phyloP scores from a whole-genome alignment of 2,329 filamentous ascomycete genomes.

The Xylariaceae sp. region DNA sequence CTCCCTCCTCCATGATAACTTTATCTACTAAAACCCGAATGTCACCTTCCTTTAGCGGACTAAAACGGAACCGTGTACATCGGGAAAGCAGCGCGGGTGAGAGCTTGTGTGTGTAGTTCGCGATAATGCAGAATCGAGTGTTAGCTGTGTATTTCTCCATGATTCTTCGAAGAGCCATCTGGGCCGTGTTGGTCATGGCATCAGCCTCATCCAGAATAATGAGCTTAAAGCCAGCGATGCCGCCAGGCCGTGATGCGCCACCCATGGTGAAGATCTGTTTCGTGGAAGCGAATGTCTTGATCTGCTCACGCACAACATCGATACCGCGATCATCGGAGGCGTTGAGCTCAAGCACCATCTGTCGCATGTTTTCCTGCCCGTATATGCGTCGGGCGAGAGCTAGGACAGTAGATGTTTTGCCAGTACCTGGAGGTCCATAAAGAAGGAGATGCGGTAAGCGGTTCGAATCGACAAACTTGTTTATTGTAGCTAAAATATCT shows the following conservation, averaged over 20 bases:
- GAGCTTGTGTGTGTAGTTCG: conserved; percentile 98
- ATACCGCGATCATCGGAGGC: conserved; percentile 97
- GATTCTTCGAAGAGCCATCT: conserved; percentile 95
- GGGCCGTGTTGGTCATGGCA: conserved; percentile 97
- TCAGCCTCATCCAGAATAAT: conserved; percentile 99
- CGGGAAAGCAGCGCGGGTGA: conserved; percentile 89
- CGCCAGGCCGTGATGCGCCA: conserved; percentile 52
- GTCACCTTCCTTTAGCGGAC: conserved; percentile 86
- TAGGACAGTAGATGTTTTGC: conserved; percentile 96
- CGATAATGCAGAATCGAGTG: conserved; percentile 96
- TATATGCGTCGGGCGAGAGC: conserved; percentile 94
- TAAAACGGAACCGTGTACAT: conserved; percentile 95
- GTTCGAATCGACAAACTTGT: conserved; percentile 95
- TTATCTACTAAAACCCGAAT: conserved; percentile 86
- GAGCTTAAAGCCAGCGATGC: conserved; percentile 83
- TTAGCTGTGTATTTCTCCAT: conserved; percentile 99
- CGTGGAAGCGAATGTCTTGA: conserved; percentile 98
- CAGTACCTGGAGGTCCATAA: conserved; percentile 94
- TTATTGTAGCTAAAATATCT: conserved; percentile 96
- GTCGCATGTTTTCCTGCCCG: conserved; percentile 86
- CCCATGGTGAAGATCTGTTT: conserved; percentile 89
- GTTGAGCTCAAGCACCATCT: conserved; percentile 98
- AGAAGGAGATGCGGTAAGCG: conserved; percentile 93
- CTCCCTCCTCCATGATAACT: conserved; percentile 84
- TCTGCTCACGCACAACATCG: conserved; percentile 96